phyloP scores from a whole-genome alignment of 192 early-diverging fungal genomes.

The Thamnidium elegans region DNA sequence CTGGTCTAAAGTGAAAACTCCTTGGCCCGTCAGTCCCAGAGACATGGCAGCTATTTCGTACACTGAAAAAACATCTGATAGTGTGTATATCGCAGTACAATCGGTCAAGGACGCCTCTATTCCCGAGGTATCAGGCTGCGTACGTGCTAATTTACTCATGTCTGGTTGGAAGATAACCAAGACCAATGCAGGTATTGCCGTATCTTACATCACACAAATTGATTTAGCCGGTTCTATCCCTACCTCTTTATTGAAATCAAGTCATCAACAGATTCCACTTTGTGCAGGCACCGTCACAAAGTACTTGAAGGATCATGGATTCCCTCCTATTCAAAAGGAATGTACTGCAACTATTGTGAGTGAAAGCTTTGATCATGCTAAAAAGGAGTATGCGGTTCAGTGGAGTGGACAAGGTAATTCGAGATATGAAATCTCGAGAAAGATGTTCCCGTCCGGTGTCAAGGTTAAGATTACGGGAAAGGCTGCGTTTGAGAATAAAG shows the following conservation, averaged over 20 bases:
- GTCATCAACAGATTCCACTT: slow-evolving; percentile 45
- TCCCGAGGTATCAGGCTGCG: slow-evolving; percentile 45
- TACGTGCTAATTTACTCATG: slow-evolving; percentile 46
- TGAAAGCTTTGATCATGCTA: slow-evolving; percentile 44
- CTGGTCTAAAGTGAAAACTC: slow-evolving; percentile 28
- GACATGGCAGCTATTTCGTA: slow-evolving; percentile 43
- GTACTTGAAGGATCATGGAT: slow-evolving; percentile 44
- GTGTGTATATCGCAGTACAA: slow-evolving; percentile 39
- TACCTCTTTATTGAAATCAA: slow-evolving; percentile 40
- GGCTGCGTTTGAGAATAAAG: slow-evolving; percentile 6
- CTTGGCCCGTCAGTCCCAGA: slow-evolving; percentile 43
- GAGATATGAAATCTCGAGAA: slow-evolving; percentile 31
- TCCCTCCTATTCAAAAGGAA: slow-evolving; percentile 40
- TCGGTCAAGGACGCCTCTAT: slow-evolving; percentile 48
- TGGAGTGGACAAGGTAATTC: slow-evolving; percentile 13
- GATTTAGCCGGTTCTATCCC: slow-evolving; percentile 53
- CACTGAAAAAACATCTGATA: slow-evolving; percentile 25
- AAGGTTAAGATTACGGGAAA: slow-evolving; percentile 40
- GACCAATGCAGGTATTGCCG: slow-evolving; percentile 33
- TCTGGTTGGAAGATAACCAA: slow-evolving; percentile 51
- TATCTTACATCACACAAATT: slow-evolving; percentile 50
- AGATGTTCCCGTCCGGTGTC: slow-evolving; percentile 48
- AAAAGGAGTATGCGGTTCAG: slow-evolving; percentile 28
- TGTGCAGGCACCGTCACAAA: slow-evolving; percentile 45
- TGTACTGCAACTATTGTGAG: slow-evolving; percentile 26